Base-by-base conservation (phyloP, 2,329 filamentous ascomycete species). In the Microascus cirrosus region DNA sequence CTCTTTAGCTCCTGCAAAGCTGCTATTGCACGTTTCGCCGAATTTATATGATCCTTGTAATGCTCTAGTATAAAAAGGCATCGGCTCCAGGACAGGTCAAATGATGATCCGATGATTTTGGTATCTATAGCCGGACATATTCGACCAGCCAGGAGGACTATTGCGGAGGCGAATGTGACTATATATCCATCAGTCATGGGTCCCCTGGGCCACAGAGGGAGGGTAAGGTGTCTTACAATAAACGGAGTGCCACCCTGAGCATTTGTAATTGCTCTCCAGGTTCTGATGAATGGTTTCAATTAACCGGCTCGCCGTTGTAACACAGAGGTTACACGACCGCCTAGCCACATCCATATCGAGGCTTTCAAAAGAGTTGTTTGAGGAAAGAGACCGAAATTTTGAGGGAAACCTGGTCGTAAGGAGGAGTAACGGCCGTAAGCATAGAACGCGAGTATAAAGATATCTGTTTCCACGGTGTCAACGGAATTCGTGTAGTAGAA, bases 241-340 rank as follows among this genome's bases (percentile, higher is more conserved):
- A 11, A 55, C 54, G 15, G 54, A 55, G 36, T 55, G 54, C 54
- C 54, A 55, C 28, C n/a, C 54, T 2, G 54, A 55, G 24, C 54
- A 36, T 55, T n/a, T 39, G 35, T 55, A 55, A 22, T 25, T 55
- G 24, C 4, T 42, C 18, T 28, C 54, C 4, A 55, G n/a, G 32
- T 55, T 55, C 32, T 42, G 54, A 15, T 55, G 39, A 8, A 55
- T 55, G 13, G 11, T 24, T 2, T 55, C 54, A 24, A 55, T 15
- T 12, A 55, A 25, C 11, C 22, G 54, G 24, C 39, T 13, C 18
- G 54, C 54, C 11, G 35, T 55, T 28, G 54, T 55, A 20, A 55
- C 54, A 24, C 54, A 55, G 18, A 45, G 35, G 36, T 20, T 55
- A 48, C 54, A 55, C 5, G 36, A 48, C 39, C 39, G 54, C 24